Conservation (phyloP, 2,329 filamentous ascomycete genomes). For the Trichoderma asperellum region DNA sequence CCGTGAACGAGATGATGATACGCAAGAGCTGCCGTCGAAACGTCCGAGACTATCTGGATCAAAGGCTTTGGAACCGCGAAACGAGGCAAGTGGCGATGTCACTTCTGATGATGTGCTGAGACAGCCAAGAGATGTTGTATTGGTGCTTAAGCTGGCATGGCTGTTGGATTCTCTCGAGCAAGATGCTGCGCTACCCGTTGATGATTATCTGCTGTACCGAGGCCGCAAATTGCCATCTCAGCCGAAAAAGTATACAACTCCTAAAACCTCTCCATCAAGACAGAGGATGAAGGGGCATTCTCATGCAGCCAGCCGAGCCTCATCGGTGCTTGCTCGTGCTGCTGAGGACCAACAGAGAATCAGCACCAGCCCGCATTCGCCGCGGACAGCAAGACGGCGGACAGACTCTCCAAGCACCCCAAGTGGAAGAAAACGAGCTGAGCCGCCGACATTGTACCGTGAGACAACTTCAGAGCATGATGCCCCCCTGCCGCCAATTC, state of each 20-base stretch:
- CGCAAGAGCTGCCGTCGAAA: slow-evolving; percentile 1
- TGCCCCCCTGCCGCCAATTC: slow-evolving; percentile 64
- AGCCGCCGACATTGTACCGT: slow-evolving; percentile 55
- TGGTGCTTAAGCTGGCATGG: slow-evolving; percentile 64
- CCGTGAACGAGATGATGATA: neutral
- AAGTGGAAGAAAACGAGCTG: slow-evolving; percentile 11
- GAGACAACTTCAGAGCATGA: slow-evolving; percentile 82
- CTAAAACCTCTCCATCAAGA: neutral
- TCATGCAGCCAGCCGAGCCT: neutral
- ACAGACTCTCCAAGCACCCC: neutral
- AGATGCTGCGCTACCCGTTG: slow-evolving; percentile 50
- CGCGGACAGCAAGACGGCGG: slow-evolving; percentile 20
- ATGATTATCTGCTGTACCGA: slow-evolving; percentile 59
- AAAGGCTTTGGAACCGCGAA: neutral
- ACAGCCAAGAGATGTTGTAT: slow-evolving; percentile 41
- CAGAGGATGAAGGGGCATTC: neutral
- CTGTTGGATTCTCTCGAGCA: slow-evolving; percentile 56
- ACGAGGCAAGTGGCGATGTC: neutral
- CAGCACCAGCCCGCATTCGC: neutral
- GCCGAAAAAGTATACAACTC: neutral
- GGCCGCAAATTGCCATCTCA: slow-evolving; percentile 43
- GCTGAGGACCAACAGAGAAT: slow-evolving; percentile 28
- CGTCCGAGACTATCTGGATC: slow-evolving; percentile 33
- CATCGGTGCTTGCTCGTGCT: slow-evolving; percentile 34
- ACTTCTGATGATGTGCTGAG: neutral